Base-by-base conservation (phyloP, 768 basidiomycete species). In the Suillus luteus region DNA sequence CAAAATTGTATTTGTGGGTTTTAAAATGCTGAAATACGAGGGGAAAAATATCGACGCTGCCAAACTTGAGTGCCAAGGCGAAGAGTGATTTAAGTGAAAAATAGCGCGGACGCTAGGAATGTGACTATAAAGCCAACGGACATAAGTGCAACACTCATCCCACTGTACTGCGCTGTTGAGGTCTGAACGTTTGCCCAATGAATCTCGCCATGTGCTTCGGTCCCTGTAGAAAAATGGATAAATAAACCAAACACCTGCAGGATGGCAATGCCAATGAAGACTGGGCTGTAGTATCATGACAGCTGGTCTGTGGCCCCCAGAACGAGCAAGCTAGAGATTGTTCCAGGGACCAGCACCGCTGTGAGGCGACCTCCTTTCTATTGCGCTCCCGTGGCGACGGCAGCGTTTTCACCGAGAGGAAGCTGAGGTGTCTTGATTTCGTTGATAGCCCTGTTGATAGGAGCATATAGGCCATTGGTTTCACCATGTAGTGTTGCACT, bases 371-470 rank as follows among this genome's bases (percentile, higher is more conserved):
- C 19, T 46, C 31, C 24, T 46, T 61, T 66, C 74, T 75, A 75
- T 70, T 71, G 72, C 27, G 73, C 81, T 58, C 79, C 78, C 60
- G 86, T 79, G 57, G 82, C 79, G 64, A 89, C 79, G 49, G 83
- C 78, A 55, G 85, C 80, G 68, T 83, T 87, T 72, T 91, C 89
- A 66, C 81, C 82, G 67, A 86, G 85, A 19, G 87, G 80, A 61
- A 87, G 72, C 72, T 86, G 86, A 65, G 88, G 83, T 44, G 86
- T 77, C 73, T 85, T 88, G 76, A 86, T 76, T 63, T 81, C 80
- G 49, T 65, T 71, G 48, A 77, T 65, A n/a, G 73, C 73, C 54
- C 85, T 81, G 68, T 82, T 82, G 55, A 72, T 43, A 22, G 76
- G 63, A 55, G 75, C 66, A 63, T 79, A 83, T 64, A 79, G 70